A percentile compares a stretch with the other conserved stretches of the same genome.
These are phyloP conservation scores for Polymyxa betae DNA, from an alignment of 208 protist species.

Conservation along the genomic window DNA sequence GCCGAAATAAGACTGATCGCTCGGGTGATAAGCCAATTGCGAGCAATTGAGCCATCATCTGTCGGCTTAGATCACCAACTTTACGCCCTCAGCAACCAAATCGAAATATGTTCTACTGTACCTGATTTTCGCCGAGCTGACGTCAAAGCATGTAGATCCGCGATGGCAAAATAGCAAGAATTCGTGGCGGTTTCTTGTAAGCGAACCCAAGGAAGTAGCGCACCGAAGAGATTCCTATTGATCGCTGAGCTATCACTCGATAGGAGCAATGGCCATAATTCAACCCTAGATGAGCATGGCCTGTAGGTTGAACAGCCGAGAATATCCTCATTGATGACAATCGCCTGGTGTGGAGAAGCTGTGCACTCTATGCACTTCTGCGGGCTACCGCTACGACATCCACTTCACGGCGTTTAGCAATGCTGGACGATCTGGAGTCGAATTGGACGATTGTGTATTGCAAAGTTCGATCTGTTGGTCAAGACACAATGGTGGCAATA, in stretches of 20 bases:
- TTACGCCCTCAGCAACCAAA: no score
- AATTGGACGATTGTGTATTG: no score
- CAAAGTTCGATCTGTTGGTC: no score
- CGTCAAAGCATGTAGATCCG: conserved; percentile 13
- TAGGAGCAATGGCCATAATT: background rate
- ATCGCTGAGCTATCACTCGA: background rate
- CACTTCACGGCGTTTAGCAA: no score
- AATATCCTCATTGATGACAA: conserved; percentile 24
- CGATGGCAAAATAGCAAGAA: background rate
- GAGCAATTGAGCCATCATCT: background rate
- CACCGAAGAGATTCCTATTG: conserved; percentile 25
- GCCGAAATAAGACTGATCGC: background rate
- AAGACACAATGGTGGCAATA: no score
- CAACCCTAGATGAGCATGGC: background rate
- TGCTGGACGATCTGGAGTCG: no score
- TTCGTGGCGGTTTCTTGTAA: background rate
- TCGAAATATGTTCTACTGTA: no score
- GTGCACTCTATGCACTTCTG: no score
- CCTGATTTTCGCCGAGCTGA: no score
- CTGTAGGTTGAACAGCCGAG: conserved; percentile 33
- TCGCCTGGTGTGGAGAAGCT: no score
- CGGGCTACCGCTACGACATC: no score
- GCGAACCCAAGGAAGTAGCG: background rate
- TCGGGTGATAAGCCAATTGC: background rate
- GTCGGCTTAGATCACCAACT: no score